Percentiles rank a stretch among this genome's conserved stretches.
Evolutionary conservation across 2,329 filamentous ascomycete genomes (phyloP).

Genomic region (Botrytis byssoidea): DNA sequence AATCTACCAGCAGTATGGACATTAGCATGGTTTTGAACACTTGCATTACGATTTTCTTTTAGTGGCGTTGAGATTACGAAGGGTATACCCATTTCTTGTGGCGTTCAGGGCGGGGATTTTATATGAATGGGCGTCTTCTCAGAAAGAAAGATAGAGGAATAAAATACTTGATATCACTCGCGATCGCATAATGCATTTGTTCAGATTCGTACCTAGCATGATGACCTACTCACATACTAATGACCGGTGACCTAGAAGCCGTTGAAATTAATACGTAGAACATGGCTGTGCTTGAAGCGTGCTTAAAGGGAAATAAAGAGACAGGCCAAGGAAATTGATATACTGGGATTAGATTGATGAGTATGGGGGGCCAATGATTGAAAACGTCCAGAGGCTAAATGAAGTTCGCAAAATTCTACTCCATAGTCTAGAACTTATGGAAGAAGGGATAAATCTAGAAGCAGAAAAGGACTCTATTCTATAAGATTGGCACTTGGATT

Average conservation of each 20-base stretch:
- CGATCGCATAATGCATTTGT: background rate
- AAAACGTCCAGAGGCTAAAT: background rate
- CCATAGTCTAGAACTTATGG: background rate
- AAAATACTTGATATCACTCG: background rate
- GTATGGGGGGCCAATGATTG: background rate
- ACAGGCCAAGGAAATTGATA: conserved; percentile 15
- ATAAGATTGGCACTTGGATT: background rate
- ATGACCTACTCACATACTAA: background rate
- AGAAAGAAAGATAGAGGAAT: background rate
- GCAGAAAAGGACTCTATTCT: background rate
- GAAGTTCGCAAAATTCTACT: conserved; percentile 4
- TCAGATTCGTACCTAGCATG: background rate
- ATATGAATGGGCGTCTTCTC: background rate
- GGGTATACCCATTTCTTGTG: conserved; percentile 21
- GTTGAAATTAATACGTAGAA: background rate
- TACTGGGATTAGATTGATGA: conserved; percentile 2
- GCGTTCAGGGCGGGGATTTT: conserved; percentile 6
- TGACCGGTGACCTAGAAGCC: background rate
- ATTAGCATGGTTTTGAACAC: conserved; percentile 78
- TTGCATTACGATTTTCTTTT: conserved; percentile 6
- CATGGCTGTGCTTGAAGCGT: background rate
- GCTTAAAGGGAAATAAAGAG: background rate
- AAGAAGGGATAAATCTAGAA: background rate
- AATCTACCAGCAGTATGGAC: conserved; percentile 91
- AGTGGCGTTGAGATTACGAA: conserved; percentile 16